A percentile compares a stretch with the other conserved stretches of the same genome.
Evolutionary conservation across 2,329 filamentous ascomycete species (phyloP).

Genomic region (Aspergillus sp.): DNA sequence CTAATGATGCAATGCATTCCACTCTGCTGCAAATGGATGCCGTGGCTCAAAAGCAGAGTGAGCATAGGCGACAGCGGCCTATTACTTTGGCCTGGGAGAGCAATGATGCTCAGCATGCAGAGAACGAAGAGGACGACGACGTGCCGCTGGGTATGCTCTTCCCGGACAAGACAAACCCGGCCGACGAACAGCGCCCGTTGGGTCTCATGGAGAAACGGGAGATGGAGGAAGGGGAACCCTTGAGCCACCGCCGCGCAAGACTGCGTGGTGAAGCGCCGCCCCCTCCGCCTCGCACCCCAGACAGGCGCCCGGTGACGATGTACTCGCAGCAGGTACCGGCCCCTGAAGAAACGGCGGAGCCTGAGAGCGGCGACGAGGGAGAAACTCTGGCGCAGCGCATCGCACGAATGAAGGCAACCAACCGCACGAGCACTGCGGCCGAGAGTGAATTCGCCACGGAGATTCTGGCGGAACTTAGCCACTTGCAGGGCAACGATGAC

Average conservation of each 20-base stretch:
- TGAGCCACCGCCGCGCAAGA: slow-evolving; percentile 73
- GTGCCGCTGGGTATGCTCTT: slow-evolving; percentile 82
- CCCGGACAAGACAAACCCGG: slow-evolving; percentile 44
- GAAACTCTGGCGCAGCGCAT: slow-evolving; percentile 49
- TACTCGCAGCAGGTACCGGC: slow-evolving; percentile 28
- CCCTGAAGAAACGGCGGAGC: slow-evolving; percentile 19
- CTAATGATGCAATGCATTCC: slow-evolving; percentile 77
- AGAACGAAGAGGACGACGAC: slow-evolving; percentile 71
- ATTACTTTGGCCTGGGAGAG: slow-evolving; percentile 89
- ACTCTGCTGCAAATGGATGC: slow-evolving; percentile 89
- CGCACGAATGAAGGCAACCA: slow-evolving; percentile 39
- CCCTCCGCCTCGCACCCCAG: slow-evolving; percentile 29
- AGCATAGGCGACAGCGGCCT: slow-evolving; percentile 66
- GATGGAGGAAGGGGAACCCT: slow-evolving; percentile 87
- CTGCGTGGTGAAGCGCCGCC: slow-evolving; percentile 61
- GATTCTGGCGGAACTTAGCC: slow-evolving; percentile 42
- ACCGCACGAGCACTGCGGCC: slow-evolving; percentile 28
- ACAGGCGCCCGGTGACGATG: slow-evolving; percentile 36
- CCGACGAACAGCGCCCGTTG: slow-evolving; percentile 40
- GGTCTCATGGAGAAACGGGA: slow-evolving; percentile 67
- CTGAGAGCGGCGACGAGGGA: slow-evolving; percentile 37
- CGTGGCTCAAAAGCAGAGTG: slow-evolving; percentile 79
- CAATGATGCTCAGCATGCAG: slow-evolving; percentile 40
- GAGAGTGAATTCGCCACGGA: slow-evolving; percentile 46
- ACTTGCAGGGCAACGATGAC: slow-evolving; percentile 24